Evolutionary conservation across 345 rosid genomes (phyloP).

Genomic region (Eucalyptus cloeziana): DNA sequence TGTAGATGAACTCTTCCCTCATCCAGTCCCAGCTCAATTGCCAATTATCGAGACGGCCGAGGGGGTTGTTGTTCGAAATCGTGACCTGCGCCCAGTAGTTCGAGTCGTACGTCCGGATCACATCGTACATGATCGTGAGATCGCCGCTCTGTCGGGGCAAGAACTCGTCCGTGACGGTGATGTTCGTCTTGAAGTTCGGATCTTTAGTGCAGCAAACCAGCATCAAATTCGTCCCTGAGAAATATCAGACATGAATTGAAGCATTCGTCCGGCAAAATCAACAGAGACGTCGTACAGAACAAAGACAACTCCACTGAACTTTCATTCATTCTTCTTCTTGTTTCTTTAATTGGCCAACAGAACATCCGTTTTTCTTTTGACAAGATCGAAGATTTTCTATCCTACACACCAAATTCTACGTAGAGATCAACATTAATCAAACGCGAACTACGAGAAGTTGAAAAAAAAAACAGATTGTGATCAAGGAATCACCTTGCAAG

Average conservation of each 20-base stretch:
- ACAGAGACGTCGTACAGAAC: not conserved
- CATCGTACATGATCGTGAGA: slow-evolving; percentile 89
- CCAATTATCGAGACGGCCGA: slow-evolving; percentile 95
- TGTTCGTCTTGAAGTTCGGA: slow-evolving; percentile 34
- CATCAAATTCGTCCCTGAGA: slow-evolving; percentile 48
- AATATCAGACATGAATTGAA: not conserved
- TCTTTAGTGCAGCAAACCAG: slow-evolving; percentile 66
- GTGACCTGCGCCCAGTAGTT: slow-evolving; percentile 73
- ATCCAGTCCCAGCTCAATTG: slow-evolving; percentile 91
- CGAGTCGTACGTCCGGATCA: slow-evolving; percentile 61
- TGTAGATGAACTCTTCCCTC: slow-evolving; percentile 62
- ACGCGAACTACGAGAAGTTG: not conserved
- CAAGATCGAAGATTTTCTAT: not conserved
- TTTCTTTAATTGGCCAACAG: not conserved
- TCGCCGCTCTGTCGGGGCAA: slow-evolving; percentile 71
- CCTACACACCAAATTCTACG: not conserved
- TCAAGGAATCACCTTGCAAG: slow-evolving; percentile 24
- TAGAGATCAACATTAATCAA: not conserved
- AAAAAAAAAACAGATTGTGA: not conserved
- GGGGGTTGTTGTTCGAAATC: slow-evolving; percentile 65
- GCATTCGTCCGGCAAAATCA: not conserved
- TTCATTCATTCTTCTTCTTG: not conserved
- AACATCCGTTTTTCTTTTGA: not conserved
- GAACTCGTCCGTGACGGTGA: slow-evolving; percentile 44
- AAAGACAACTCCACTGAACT: not conserved